A percentile compares a stretch with the other conserved stretches of the same genome.
These are phyloP conservation scores for Dactylellina parvicollis DNA, from an alignment of 2,329 filamentous ascomycete genomes.

Conservation along the genomic window DNA sequence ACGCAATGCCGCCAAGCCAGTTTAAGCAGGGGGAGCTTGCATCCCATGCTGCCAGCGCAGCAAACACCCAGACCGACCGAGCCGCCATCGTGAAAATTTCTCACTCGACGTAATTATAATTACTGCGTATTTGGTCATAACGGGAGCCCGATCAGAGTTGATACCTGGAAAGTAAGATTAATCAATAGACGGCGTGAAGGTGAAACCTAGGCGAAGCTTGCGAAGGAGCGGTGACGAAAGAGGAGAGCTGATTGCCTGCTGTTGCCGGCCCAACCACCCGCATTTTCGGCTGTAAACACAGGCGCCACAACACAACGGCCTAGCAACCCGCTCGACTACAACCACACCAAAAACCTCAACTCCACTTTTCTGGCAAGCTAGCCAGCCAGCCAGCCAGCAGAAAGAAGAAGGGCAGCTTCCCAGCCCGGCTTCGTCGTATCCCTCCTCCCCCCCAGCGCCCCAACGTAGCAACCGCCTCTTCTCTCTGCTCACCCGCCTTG, in stretches of 20 bases:
- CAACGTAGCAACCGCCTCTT: constrained; percentile 42
- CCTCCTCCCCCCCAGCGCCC: not conserved
- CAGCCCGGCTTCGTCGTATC: constrained; percentile 5
- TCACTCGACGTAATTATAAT: no score
- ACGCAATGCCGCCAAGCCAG: no score
- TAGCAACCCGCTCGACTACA: constrained; percentile 25
- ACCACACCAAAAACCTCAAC: no score
- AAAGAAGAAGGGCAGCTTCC: no score
- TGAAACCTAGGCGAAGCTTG: not conserved
- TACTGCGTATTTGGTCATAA: no score
- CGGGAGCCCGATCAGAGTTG: not conserved
- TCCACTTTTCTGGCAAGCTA: constrained; percentile 22
- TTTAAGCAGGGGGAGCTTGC: no score
- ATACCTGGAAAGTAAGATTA: not conserved
- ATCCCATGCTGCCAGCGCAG: no score
- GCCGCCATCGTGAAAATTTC: no score
- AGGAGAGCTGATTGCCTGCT: constrained; percentile 32
- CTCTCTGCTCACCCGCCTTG: constrained; percentile 14
- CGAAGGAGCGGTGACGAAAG: constrained; percentile 18
- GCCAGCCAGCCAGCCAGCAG: not conserved
- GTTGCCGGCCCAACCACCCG: constrained; percentile 50
- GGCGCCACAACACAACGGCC: not conserved
- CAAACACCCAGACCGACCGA: no score
- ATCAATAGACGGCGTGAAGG: not conserved
- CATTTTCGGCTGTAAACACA: constrained; percentile 32